Conservation (phyloP, 352 stramenopile genomes). For the Albugo candida region DNA sequence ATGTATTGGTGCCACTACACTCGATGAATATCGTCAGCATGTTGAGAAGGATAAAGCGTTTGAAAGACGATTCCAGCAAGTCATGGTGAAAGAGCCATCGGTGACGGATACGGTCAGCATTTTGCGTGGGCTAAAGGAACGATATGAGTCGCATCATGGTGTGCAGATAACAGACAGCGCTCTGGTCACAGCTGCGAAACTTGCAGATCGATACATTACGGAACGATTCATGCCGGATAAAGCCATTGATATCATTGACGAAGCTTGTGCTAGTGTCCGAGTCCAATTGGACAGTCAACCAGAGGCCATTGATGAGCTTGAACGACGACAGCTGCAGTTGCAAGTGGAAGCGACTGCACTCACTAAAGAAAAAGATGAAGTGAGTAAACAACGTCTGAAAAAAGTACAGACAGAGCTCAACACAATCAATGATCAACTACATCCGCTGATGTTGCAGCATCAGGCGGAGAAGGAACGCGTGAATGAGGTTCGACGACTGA, state of each 20-base stretch:
- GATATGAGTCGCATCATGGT: constrained; percentile 95
- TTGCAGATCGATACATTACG: constrained; percentile 88
- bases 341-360: constrained; percentile 91
- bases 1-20: constrained; percentile 95
- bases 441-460: constrained; percentile 79
- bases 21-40: constrained; percentile 95
- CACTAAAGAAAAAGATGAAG: constrained; percentile 84
- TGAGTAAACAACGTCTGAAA: constrained; percentile 81
- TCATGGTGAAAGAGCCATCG: constrained; percentile 86
- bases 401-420: constrained; percentile 84
- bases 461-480: constrained; percentile 82
- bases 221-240: constrained; percentile 87
- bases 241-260: constrained; percentile 90
- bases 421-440: constrained; percentile 81
- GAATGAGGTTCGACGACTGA: constrained; percentile 84
- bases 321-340: constrained; percentile 87
- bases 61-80: constrained; percentile 94
- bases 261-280: constrained; percentile 80
- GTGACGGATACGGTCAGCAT: constrained; percentile 93
- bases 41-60: constrained; percentile 98
- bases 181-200: constrained; percentile 85
- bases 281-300: constrained; percentile 90
- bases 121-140: constrained; percentile 86
- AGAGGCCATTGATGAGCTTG: constrained; percentile 91
- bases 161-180: constrained; percentile 88